Evolutionary conservation across 129 eudicot genomes (phyloP).

Genomic region (Centella asiatica): DNA sequence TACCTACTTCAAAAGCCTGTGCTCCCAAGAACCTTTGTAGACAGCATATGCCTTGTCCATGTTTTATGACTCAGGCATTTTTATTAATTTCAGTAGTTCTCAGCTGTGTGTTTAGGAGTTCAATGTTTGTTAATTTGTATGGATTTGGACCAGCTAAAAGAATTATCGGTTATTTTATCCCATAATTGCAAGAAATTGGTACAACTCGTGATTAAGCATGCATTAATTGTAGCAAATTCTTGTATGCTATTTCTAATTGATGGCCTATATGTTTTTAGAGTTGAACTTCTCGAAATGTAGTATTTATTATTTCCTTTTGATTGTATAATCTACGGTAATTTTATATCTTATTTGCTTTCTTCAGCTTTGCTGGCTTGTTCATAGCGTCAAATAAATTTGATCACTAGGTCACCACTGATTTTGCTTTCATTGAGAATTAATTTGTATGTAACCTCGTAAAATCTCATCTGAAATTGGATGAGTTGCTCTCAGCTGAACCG

Average conservation of each 20-base stretch:
- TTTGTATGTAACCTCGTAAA: not conserved
- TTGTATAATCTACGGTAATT: not conserved
- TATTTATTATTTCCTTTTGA: not conserved
- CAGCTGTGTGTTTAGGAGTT: conserved; percentile 23
- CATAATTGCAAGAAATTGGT: conserved; percentile 1
- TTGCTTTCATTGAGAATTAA: not conserved
- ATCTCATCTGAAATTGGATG: not conserved
- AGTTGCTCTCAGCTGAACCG: not conserved
- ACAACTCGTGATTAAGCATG: not conserved
- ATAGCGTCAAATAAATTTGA: not conserved
- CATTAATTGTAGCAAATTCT: not conserved
- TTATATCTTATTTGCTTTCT: not conserved
- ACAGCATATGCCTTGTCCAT: conserved; percentile 27
- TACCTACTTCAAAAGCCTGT: conserved; percentile 52
- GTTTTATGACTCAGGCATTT: conserved; percentile 29
- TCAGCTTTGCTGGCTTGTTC: not conserved
- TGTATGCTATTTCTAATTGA: not conserved
- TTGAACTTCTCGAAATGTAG: not conserved
- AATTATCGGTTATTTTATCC: not conserved
- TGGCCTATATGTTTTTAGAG: not conserved
- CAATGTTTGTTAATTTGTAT: conserved; percentile 1
- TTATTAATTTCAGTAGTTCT: conserved; percentile 16
- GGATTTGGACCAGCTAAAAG: not conserved
- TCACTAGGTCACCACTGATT: not conserved
- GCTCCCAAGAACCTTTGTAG: conserved; percentile 56